Base-by-base conservation (phyloP, 1,139 yeast genomes). In the Spencermartinsiella ligniputridi region DNA sequence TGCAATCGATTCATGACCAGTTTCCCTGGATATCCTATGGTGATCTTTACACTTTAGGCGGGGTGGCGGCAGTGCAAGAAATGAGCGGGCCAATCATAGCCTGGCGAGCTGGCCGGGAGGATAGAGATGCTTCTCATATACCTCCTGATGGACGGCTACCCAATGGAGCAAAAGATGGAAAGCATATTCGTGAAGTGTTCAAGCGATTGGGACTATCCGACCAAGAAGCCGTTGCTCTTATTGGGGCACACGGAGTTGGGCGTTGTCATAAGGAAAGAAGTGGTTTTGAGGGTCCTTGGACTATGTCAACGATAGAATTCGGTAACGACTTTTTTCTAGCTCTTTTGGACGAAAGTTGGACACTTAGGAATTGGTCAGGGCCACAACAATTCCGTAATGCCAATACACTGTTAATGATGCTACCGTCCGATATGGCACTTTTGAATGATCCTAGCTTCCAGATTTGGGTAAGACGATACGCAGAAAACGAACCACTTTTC, bases 261-360 rank as follows among this genome's bases (percentile, higher is more conserved):
- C 68, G 72, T 47, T 84, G 94, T 58, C 95, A 86, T 66, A 54
- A 52, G 27, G 58, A 61, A 35, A 56, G 67, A 25, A 58, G 68
- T 12, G 95, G 95, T 4, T 87, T 67, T 63, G 89, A 83, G 48
- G 95, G 95, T 40, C 94, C 95, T 48, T 87, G 96, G 96, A 88
- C 89, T 45, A 85, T 84, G 47, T 78, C 89, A 9, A 82, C 83
- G 57, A 85, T 85, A 53, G 70, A 75, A 64, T 83, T 87, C 64
- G 79, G 90, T 53, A 87, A 86, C 64, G 90, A 83, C 53, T 87
- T 83, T 66, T 87, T 66, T 67, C 78, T 71, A 40, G 72, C 83
- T 57, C 72, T 87, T 55, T 65, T 84, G 52, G 74, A 76, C 57
- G 83, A 78, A 51, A 69, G 76, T 50, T 87, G 96, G 96, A 78